Evolutionary conservation across 2,329 filamentous ascomycete genomes (phyloP), one percentile per base, ranked within the genome.

Genomic region (Xylaria sp.): DNA sequence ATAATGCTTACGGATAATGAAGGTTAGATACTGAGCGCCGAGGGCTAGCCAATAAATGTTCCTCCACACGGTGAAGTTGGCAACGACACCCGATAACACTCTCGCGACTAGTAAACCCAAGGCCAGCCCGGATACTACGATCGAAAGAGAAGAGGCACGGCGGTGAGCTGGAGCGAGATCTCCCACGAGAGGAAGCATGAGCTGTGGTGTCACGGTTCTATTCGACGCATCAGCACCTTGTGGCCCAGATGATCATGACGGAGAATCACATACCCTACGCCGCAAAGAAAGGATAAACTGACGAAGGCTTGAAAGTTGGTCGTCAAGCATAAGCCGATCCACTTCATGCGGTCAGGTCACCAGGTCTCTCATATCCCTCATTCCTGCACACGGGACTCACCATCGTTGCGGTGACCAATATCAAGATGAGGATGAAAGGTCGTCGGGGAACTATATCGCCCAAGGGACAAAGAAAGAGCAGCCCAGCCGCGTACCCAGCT

Each of bases 141-240:
- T 88, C 12, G 88, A 89, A 36, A 92, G 82, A 1, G 89, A 87
- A 18, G 88, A 84, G 1, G 90, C 90, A 10, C 90, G 86, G 15
- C 86, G 84, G 56, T 88, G 80, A 0, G 88, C 84, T 0, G 90
- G 90, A 0, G 89, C 90, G 2, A 92, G 84, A 72, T 92, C 90
- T 2, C 89, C 90, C 0, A 92, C 90, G 0, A 92, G 82, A 0
- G 90, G 90, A n/a, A 92, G 85, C 90, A 92, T 92, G 39, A 87
- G 79, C 78, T 87, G 86, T 52, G 78, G 78, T 9, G 78, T 80
- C 7, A 80, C 78, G 5, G 78, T 80, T 31, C 78, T 79, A 49
- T 1, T 20, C 7, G 8, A 57, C 7, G 41, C 36, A 52, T 68
- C 18, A 70, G 43, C 43, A 52, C 13, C 15, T 18, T n/a, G 39